Evolutionary conservation across 306 rosid genomes (phyloP).

Genomic region (Abrus pulchellus): DNA sequence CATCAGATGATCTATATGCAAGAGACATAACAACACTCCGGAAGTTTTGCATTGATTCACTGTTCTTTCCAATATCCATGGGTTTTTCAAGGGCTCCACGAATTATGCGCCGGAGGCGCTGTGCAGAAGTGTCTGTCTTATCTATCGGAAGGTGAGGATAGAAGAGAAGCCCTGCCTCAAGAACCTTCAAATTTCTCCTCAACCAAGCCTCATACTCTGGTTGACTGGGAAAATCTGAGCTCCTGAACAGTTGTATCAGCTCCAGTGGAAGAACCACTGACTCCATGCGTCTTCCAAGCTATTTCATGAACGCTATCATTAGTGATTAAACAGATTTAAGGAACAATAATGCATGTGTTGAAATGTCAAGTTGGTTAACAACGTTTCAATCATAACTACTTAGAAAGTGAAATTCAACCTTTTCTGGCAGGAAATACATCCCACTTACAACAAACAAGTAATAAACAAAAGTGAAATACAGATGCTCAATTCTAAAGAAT

Average conservation of each 20-base stretch:
- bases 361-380: conserved; percentile 35
- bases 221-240: conserved; percentile 74
- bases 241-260: conserved; percentile 80
- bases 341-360: conserved; percentile 11
- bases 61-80: conserved; percentile 63
- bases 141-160: conserved; percentile 74
- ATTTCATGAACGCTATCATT: conserved; percentile 51
- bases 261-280: conserved; percentile 90
- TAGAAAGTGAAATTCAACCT: conserved; percentile 31
- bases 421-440: conserved; percentile 26
- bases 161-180: conserved; percentile 83
- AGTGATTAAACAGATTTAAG: conserved; percentile 39
- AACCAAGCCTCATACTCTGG: conserved; percentile 86
- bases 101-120: conserved; percentile 66
- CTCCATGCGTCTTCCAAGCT: conserved; percentile 93
- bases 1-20: conserved; percentile 80
- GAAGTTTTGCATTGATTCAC: conserved; percentile 72
- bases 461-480: conserved; percentile 40
- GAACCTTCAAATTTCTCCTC: conserved; percentile 82
- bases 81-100: conserved; percentile 75
- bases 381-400: conserved; percentile 30
- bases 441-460: conserved; percentile 41
- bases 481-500: background rate
- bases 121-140: conserved; percentile 68
- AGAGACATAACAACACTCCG: conserved; percentile 73